Base-by-base conservation (phyloP, 768 basidiomycete species). In the Phaffia tasmanica region DNA sequence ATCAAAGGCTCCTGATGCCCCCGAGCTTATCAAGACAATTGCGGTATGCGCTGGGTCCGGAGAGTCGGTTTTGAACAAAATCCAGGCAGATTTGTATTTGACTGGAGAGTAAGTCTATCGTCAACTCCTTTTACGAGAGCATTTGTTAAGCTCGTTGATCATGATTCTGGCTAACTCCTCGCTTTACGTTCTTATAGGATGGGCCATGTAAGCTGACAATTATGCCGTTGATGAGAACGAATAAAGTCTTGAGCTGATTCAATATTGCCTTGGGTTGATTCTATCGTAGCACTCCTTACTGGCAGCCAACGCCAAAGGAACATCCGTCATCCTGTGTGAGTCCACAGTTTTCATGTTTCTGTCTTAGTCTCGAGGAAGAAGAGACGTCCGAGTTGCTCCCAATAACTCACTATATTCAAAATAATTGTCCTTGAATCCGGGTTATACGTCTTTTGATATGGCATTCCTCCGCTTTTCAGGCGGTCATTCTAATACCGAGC, bases 31-130 rank as follows among this genome's bases (percentile, higher is more conserved):
- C 71, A 75, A 70, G 72, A 83, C 84, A 32, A 81, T 95, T 65
- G 92, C 88, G 61, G 85, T 97, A 68, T 95, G 93, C 76, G 92
- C 92, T 47, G 94, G 94, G 47, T 86, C 86, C 32, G 93, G 91
- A 58, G 87, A 83, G 1, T 86, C 85, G 54, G 80, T 93, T 75
- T 81, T 97, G 57, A 76, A 80, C 60, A 85, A 83, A 58, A 80
- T 83, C 49, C 77, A 82, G 56, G 92, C 91, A 49, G 92, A 95
- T 75, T 82, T 92, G 29, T 90, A 88, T 75, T 81, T 92, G 72
- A 97, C 94, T 2, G 94, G 94, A 11, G 91, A 97, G 78, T 67
- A 49, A 56, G 66, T 65, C 88, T 93, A 87, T 75, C 82, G 23
- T 92, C 94, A 77, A 89, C 90, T 76, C 70, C 75, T 72, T 27